These are phyloP conservation scores for Aureobasidium pullulans DNA, from an alignment of 2,329 filamentous ascomycete genomes.

Conservation along the genomic window DNA sequence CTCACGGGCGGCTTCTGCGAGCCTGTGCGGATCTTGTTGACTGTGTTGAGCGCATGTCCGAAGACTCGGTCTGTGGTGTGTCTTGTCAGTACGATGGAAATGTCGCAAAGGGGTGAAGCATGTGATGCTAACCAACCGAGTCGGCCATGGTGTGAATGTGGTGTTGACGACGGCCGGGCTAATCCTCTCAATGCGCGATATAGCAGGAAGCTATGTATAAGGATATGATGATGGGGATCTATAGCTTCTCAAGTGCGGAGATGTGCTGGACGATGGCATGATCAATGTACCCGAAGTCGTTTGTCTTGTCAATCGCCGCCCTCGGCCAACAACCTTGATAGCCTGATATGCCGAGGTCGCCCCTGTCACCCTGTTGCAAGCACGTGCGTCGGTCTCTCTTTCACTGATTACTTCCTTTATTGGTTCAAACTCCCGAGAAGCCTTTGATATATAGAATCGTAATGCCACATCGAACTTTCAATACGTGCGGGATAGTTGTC, in stretches of 20 bases:
- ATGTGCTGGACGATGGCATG: not conserved
- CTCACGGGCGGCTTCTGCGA: constrained; percentile 77
- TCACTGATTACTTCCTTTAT: not conserved
- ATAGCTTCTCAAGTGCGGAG: not conserved
- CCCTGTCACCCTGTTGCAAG: not conserved
- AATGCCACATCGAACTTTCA: too few species aligned
- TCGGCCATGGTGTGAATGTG: constrained; percentile 20
- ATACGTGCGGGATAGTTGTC: too few species aligned
- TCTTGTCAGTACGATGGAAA: not conserved
- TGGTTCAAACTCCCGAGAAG: not conserved
- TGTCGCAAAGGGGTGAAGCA: not conserved
- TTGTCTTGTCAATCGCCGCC: not conserved
- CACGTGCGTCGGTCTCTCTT: not conserved
- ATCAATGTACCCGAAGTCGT: constrained; percentile 4
- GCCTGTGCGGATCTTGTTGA: constrained; percentile 95
- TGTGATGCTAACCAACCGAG: constrained; percentile 23
- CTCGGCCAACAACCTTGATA: constrained; percentile 10
- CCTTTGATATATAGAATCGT: too few species aligned
- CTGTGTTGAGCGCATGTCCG: constrained; percentile 96
- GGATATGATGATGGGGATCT: not conserved
- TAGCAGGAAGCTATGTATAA: not conserved
- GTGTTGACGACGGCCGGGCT: not conserved
- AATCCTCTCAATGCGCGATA: not conserved
- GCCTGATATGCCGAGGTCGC: constrained; percentile 6
- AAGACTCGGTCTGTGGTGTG: constrained; percentile 71